Percentiles rank a stretch among this genome's conserved stretches.
Evolutionary conservation across 2,329 filamentous ascomycete species (phyloP).

Genomic region (Xylaria sp.): DNA sequence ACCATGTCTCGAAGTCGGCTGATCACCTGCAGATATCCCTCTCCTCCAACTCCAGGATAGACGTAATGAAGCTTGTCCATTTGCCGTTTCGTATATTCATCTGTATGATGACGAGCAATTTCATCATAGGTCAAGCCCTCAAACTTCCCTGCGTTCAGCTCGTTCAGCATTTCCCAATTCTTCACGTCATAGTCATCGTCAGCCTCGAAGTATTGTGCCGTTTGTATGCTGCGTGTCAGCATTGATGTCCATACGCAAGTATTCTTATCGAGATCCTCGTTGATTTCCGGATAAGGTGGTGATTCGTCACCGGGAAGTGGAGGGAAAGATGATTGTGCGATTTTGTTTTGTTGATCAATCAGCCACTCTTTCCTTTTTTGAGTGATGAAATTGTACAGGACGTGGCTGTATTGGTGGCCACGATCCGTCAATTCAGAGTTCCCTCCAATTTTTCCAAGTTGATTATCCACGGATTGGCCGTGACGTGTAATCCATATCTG

Average conservation of each 20-base stretch:
- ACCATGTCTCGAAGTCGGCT: constrained; percentile 95
- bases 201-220: constrained; percentile 85
- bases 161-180: constrained; percentile 97
- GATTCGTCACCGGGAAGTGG: constrained; percentile 91
- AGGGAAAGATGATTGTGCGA: constrained; percentile 83
- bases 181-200: constrained; percentile 98
- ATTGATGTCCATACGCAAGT: constrained; percentile 99
- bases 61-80: constrained; percentile 94
- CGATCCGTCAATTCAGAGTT: constrained; percentile 83
- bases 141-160: constrained; percentile 91
- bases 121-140: constrained; percentile 96
- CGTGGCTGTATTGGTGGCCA: constrained; percentile 81
- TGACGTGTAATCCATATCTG: constrained; percentile 99
- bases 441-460: constrained; percentile 88
- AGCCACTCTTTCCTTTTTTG: constrained; percentile 85
- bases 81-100: constrained; percentile 84
- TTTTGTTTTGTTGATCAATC: constrained; percentile 81
- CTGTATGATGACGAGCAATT: constrained; percentile 80
- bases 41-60: constrained; percentile 93
- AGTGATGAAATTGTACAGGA: constrained; percentile 86
- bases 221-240: constrained; percentile 89
- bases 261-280: constrained; percentile 79
- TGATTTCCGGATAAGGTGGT: constrained; percentile 90
- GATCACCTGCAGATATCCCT: constrained; percentile 97
- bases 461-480: constrained; percentile 90